Evolutionary conservation across 768 basidiomycete genomes (phyloP), one percentile per base, ranked within the genome.

Genomic region (Floccularia luteovirens): DNA sequence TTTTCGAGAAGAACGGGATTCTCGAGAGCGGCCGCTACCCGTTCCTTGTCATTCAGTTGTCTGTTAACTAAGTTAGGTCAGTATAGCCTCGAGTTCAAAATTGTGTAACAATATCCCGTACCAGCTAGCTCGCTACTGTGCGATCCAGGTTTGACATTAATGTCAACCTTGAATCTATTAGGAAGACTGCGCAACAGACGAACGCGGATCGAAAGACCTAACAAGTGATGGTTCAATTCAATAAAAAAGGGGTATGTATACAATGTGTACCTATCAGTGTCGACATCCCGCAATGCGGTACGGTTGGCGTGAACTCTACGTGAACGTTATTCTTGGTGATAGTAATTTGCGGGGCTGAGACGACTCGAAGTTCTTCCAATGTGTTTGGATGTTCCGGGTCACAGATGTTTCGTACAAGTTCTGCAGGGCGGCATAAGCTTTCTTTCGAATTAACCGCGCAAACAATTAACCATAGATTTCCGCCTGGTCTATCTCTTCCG

Each of bases 1-100:
- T 90, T 89, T 40, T 85, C 83, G 1, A 97, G 57, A 3, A 99
- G 72, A 21, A 83, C 75, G 2, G 79, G 73, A 61, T 98, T 98
- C 61, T 99, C 96, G 35, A 98, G 70, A 1, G 96, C 96, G 8
- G 96, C 96, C 19, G 92, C 92, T 1, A 98, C 96, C 28, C 96
- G 74, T 62, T 99, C 96, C 61, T 99, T 99, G 65, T 99, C 96
- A 52, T 99, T 99, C 24, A 99, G 70, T 54, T 99, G 96, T 58
- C 97, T 97, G 63, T 98, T 99, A 8, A 99, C 96, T 94, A n/a
- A 10, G 25, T 25, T n/a, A 20, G 19, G 8, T 11, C 8, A 10
- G 8, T 6, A 24, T 39, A 12, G 27, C 25, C 36, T 12, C 5
- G 24, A 41, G 22, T 17, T 33, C 8, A 36, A 21, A 19, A 40